These are phyloP conservation scores for Ustilago loliicola DNA, from an alignment of 1,284 basidiomycete species.

Conservation along the genomic window DNA sequence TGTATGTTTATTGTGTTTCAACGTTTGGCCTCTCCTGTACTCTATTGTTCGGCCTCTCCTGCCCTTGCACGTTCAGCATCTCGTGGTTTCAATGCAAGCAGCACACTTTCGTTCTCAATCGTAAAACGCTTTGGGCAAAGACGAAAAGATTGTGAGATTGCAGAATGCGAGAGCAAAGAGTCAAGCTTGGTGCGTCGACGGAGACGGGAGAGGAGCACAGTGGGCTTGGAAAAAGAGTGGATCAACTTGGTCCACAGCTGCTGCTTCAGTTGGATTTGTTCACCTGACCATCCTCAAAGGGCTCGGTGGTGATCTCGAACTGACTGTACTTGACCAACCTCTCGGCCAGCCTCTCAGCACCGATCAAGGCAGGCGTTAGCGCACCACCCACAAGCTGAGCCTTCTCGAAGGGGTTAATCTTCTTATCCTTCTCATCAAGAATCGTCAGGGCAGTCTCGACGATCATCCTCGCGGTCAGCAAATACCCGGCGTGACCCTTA, in stretches of 20 bases:
- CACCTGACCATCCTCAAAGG: slow-evolving; percentile 12
- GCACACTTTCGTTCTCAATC: not conserved
- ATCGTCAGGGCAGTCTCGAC: slow-evolving; percentile 81
- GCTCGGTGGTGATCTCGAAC: slow-evolving; percentile 73
- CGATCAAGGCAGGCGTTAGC: slow-evolving; percentile 81
- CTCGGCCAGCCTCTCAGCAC: slow-evolving; percentile 80
- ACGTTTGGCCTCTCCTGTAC: no score
- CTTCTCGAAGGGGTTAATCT: slow-evolving; percentile 72
- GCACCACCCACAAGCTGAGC: slow-evolving; percentile 76
- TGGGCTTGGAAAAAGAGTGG: not conserved
- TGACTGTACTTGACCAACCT: slow-evolving; percentile 76
- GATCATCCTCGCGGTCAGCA: slow-evolving; percentile 79
- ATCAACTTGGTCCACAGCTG: not conserved
- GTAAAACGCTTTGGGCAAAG: not conserved
- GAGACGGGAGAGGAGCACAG: not conserved
- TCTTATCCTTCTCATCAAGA: slow-evolving; percentile 73
- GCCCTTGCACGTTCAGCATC: not conserved
- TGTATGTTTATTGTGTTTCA: slow-evolving; percentile 1
- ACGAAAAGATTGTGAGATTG: not conserved
- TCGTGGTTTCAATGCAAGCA: not conserved
- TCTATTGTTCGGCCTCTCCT: no score
- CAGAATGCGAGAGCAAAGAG: not conserved
- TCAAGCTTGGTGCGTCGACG: not conserved
- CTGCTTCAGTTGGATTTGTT: slow-evolving; percentile 22
- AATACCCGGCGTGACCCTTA: slow-evolving; percentile 85